Base-by-base conservation (phyloP, 202 grass and related monocot species). In the Panicum hallii region DNA sequence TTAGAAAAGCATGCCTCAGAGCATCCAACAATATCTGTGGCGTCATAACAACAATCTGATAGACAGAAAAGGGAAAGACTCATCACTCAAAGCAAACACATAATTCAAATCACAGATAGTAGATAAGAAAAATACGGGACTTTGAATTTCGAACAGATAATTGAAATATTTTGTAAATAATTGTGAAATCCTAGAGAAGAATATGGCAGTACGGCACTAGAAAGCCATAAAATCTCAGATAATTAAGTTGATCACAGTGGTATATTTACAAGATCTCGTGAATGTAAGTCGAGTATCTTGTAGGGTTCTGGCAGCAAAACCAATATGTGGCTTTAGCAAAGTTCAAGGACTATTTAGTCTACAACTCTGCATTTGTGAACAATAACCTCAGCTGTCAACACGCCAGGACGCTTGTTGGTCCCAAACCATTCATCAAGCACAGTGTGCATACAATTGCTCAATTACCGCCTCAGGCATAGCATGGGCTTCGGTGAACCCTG, bases 1-100 rank as follows among this genome's bases (percentile, higher is more conserved):
- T 87, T 54, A 95, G 54, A 83, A 90, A 98, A 86, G 89, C 93
- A 90, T 95, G 92, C 86, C 93, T 90, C 77, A 98, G 82, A 77
- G 92, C 87, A 81, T 98, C 95, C 74, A 98, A 78, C 43, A 98
- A 54, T 80, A 98, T 88, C 81, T 98, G 93, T 38, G 95, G 93
- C 0, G 95, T 98, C 87, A 98, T 89, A 82, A 98, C 83, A 82
- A 93, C 83, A 55, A 95, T 90, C 95, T 98, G 87, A 65, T 72
- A 83, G 72, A 77, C 3, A 76, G 50, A 77, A 85, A 56, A 63
- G 0, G 76, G 62, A 44, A 72, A 78, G 23, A 46, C 16, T 45
- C 52, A 79, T 34, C 43, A 30, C 49, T 65, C 15, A 52, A 48
- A 13, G 20, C n/a, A 81, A 85, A 81, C 28, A 78, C 41, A 64